Evolutionary conservation across 371 early-diverging fungal genomes (phyloP).

Genomic region (Mortierella polycephala): DNA sequence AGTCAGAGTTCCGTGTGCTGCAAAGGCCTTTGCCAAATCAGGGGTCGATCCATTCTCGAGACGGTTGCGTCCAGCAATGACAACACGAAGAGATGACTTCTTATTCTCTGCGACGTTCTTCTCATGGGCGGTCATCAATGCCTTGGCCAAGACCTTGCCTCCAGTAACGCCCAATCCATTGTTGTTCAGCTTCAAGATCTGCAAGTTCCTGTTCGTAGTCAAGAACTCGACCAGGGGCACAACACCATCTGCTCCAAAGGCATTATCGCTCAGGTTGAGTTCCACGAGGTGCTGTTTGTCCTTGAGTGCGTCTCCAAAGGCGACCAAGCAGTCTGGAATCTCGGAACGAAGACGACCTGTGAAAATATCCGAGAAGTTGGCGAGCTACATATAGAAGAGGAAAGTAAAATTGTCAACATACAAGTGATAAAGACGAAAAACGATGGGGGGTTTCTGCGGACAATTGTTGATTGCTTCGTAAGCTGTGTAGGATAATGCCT

Average conservation of each 20-base stretch:
- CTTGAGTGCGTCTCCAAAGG: slow-evolving; percentile 85
- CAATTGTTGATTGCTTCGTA: background rate
- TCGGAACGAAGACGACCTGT: slow-evolving; percentile 92
- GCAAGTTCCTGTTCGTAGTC: slow-evolving; percentile 79
- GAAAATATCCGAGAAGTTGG: slow-evolving; percentile 89
- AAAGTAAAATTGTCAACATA: background rate
- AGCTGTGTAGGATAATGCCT: slow-evolving; percentile 2
- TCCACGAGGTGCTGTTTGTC: slow-evolving; percentile 80
- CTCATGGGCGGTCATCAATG: slow-evolving; percentile 81
- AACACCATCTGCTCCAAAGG: slow-evolving; percentile 96
- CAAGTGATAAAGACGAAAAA: background rate
- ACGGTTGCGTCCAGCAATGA: slow-evolving; percentile 94
- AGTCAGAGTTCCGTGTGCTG: slow-evolving; percentile 77
- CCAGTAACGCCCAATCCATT: slow-evolving; percentile 94
- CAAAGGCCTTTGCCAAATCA: slow-evolving; percentile 84
- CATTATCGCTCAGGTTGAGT: slow-evolving; percentile 95
- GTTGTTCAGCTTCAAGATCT: slow-evolving; percentile 92
- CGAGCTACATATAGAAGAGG: slow-evolving; percentile 53
- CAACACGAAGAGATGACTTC: slow-evolving; percentile 75
- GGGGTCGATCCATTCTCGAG: slow-evolving; percentile 87
- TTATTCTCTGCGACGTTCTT: slow-evolving; percentile 71
- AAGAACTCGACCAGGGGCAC: slow-evolving; percentile 88
- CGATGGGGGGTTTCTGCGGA: background rate
- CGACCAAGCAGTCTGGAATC: slow-evolving; percentile 86
- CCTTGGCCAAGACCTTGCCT: slow-evolving; percentile 87